A percentile compares a stretch with the other conserved stretches of the same genome.
Conservation (phyloP, 495 filamentous ascomycete species). For the Penicillium psychrofluorescens region DNA sequence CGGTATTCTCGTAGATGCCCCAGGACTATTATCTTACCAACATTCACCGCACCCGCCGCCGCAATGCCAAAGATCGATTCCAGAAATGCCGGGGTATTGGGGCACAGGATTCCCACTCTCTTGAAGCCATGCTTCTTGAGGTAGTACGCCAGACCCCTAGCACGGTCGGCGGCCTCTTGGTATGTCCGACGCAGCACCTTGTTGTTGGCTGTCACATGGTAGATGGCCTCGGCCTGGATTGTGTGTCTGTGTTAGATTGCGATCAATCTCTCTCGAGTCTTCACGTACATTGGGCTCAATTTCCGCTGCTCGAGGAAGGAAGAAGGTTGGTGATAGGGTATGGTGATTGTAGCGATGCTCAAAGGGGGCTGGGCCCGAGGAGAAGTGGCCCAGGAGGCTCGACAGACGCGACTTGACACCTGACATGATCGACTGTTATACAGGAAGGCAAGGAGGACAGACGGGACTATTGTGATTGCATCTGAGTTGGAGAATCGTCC, state of each 20-base stretch:
- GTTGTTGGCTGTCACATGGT: constrained; percentile 78
- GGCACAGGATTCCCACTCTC: constrained; percentile 71
- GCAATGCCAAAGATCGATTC: constrained; percentile 85
- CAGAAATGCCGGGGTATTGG: constrained; percentile 92
- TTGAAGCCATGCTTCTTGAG: constrained; percentile 61
- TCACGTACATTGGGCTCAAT: constrained; percentile 76
- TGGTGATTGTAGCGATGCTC: constrained; percentile 61
- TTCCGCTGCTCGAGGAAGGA: constrained; percentile 76
- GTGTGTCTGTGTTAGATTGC: background rate
- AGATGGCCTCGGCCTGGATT: constrained; percentile 66
- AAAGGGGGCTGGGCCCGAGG: constrained; percentile 21
- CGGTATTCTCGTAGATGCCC: background rate
- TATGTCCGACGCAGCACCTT: constrained; percentile 69
- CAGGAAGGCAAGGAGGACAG: background rate
- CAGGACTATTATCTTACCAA: constrained; percentile 35
- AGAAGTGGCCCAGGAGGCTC: constrained; percentile 57
- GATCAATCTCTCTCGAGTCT: background rate
- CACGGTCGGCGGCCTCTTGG: constrained; percentile 71
- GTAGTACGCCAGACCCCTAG: constrained; percentile 81
- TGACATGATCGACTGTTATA: constrained; percentile 38
- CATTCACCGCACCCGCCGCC: constrained; percentile 74
- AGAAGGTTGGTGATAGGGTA: constrained; percentile 80
- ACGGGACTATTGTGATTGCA: background rate
- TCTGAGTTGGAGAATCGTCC: constrained; percentile 6
- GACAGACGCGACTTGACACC: constrained; percentile 48